Base-by-base conservation (phyloP, 2,329 filamentous ascomycete species). In the Phoma sp. region DNA sequence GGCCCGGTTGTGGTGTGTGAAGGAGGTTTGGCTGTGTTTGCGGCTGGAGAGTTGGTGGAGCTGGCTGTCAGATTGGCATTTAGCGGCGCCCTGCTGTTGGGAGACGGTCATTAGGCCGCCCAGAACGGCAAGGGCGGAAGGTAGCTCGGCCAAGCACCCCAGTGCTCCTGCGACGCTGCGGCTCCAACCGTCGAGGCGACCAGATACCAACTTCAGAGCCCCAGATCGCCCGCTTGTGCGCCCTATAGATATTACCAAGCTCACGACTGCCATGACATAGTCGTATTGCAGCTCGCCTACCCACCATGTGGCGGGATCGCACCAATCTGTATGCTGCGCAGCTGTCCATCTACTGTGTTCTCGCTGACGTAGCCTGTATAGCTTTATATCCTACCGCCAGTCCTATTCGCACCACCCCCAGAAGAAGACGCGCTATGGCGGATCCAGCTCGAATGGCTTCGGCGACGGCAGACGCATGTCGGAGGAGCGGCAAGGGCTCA, bases 331-430 rank as follows among this genome's bases (percentile, higher is more conserved):
- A 87, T 68, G 85, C 57, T 37, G 73, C 39, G 43, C 49, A 48
- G 42, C 47, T 38, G 38, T 29, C 48, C 50, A 51, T 54, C 40
- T 42, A 56, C 52, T 53, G 25, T 47, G 47, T 62, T 61, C 54
- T 42, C 59, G 62, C 72, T 76, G 64, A 76, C 68, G 62, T 67
- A 66, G 64, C 55, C 57, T 66, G 63, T 76, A 64, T 72, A 96
- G 93, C 75, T 99, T 96, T 77, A 95, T 99, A 75, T 98, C 95
- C 77, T 99, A 98, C 83, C 93, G 95, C 71, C 95, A 99, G 81
- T 98, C 93, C 69, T 98, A 97, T 78, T 87, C 92, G 68, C 95
- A 98, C 77, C 93, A 97, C 75, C 95, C 95, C 47, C 85, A 87
- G 57, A 93, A 96, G 79, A 92, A 92, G 78, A 92, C 87, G 64